Percentiles rank a stretch among this genome's conserved stretches.
Evolutionary conservation across 2,329 filamentous ascomycete species (phyloP).

Genomic region (Fusarium secorum): DNA sequence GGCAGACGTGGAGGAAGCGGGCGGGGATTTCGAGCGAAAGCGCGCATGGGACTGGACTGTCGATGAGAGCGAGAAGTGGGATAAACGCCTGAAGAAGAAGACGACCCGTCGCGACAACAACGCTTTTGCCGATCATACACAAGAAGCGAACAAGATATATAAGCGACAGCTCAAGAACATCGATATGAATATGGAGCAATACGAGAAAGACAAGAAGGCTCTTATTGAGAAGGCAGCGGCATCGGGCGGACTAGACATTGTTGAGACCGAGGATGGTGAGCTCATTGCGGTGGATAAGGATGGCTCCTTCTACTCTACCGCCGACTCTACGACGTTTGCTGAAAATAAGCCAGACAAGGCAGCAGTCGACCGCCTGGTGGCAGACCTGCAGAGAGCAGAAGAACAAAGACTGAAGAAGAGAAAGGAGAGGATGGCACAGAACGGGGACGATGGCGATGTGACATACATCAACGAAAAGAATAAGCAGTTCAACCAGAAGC

Average conservation of each 20-base stretch:
- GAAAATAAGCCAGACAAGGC: constrained; percentile 88
- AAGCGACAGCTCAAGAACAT: constrained; percentile 86
- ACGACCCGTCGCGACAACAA: constrained; percentile 81
- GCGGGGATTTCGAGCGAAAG: constrained; percentile 96
- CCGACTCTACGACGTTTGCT: constrained; percentile 80
- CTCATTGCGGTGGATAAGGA: constrained; percentile 92
- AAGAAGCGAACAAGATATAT: constrained; percentile 91
- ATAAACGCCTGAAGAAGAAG: constrained; percentile 88
- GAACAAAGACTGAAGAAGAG: constrained; percentile 86
- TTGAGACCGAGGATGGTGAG: constrained; percentile 95
- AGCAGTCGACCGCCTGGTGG: constrained; percentile 86
- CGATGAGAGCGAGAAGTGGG: constrained; percentile 94
- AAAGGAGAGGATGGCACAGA: constrained; percentile 77
- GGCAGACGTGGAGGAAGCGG: constrained; percentile 83
- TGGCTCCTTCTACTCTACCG: constrained; percentile 89
- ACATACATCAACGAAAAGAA: constrained; percentile 99
- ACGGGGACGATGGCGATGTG: constrained; percentile 87
- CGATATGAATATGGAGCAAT: constrained; percentile 79
- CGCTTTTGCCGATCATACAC: constrained; percentile 87
- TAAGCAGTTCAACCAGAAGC: constrained; percentile 99
- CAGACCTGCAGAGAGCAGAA: constrained; percentile 87
- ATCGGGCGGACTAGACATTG: constrained; percentile 85
- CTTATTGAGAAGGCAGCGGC: constrained; percentile 86
- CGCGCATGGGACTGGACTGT: constrained; percentile 98
- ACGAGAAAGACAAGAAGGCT: constrained; percentile 84